These are phyloP conservation scores for Eucalyptus victrix DNA, from an alignment of 345 rosid genomes.

Conservation along the genomic window DNA sequence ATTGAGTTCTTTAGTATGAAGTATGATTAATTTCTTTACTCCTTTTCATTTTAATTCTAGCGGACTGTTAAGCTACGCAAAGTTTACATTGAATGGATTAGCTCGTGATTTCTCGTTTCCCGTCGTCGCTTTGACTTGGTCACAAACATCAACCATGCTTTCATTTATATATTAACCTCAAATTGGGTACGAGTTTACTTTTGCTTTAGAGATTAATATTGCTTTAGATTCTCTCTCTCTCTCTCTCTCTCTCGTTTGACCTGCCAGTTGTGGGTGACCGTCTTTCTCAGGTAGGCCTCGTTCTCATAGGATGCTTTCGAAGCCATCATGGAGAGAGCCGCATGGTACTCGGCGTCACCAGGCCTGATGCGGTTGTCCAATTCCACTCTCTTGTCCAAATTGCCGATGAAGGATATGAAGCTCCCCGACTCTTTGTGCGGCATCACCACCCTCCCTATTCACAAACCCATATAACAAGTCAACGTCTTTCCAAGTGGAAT, in stretches of 20 bases:
- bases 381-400: slow-evolving; percentile 29
- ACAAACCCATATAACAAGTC: not conserved
- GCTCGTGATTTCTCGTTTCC: not conserved
- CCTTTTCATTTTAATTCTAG: too few species aligned
- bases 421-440: slow-evolving; percentile 27
- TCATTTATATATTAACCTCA: not conserved
- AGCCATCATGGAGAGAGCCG: slow-evolving; percentile 56
- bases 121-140: not conserved
- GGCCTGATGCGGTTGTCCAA: slow-evolving; percentile 26
- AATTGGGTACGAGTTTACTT: not conserved
- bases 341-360: slow-evolving; percentile 26
- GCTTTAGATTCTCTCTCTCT: not conserved
- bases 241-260: not conserved
- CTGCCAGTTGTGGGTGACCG: slow-evolving; percentile 44
- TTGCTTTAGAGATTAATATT: not conserved
- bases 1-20: not conserved
- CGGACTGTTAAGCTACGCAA: not conserved
- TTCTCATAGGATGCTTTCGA: slow-evolving; percentile 62
- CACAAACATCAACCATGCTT: not conserved
- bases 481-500: not conserved
- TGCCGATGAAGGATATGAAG: slow-evolving; percentile 30
- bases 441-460: slow-evolving; percentile 24
- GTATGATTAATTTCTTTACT: not conserved
- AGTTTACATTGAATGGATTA: not conserved
- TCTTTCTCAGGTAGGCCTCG: slow-evolving; percentile 20